Percentiles rank a stretch among this genome's conserved stretches.
phyloP scores from a whole-genome alignment of 257 asterid genomes.

The Primulina eburnea region DNA sequence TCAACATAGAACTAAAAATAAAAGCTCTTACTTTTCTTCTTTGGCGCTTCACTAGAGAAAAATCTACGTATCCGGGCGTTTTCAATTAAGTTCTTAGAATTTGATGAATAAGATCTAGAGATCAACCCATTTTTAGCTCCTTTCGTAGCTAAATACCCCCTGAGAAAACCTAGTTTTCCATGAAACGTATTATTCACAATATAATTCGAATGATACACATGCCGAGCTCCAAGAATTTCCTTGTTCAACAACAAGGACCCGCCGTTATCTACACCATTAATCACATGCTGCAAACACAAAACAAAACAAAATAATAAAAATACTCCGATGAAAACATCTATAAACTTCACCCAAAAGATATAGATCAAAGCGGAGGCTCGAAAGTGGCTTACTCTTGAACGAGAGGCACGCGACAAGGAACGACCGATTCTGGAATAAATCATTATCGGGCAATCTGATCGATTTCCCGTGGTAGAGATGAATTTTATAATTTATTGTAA shows the following conservation, averaged over 20 bases:
- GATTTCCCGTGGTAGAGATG: background rate
- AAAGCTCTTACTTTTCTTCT: background rate
- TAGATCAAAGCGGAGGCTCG: slow-evolving; percentile 34
- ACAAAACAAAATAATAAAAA: background rate
- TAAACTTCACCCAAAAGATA: background rate
- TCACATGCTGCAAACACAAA: background rate
- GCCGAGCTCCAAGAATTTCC: background rate
- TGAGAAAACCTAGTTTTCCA: background rate
- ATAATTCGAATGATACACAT: background rate
- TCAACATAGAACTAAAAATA: background rate
- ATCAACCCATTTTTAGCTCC: background rate
- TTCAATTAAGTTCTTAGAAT: background rate
- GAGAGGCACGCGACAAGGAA: slow-evolving; percentile 51
- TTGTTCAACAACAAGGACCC: background rate
- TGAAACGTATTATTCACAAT: slow-evolving; percentile 8
- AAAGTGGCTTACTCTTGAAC: slow-evolving; percentile 56
- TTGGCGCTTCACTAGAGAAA: background rate
- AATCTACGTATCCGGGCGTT: background rate
- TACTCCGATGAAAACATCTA: background rate
- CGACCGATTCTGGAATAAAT: slow-evolving; percentile 53
- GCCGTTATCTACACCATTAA: background rate
- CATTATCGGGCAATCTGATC: slow-evolving; percentile 28
- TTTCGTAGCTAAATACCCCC: background rate
- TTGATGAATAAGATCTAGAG: background rate
- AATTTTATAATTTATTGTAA: no score